Evolutionary conservation across 2,329 filamentous ascomycete species (phyloP).

Genomic region (Aureobasidium sp.): DNA sequence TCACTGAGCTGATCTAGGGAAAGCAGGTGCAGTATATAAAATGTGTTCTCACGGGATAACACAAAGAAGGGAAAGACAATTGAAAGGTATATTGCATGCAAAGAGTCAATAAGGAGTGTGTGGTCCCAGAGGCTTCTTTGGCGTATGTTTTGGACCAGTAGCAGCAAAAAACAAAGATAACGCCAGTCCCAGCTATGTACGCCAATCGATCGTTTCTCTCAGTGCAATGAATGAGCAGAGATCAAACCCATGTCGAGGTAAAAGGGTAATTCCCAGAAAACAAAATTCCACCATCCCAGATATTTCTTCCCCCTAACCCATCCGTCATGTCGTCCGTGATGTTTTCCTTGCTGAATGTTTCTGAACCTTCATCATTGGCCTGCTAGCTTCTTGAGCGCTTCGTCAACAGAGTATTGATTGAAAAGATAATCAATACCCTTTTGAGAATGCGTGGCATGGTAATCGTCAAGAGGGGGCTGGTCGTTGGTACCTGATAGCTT

Average conservation of each 20-base stretch:
- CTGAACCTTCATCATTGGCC: background rate
- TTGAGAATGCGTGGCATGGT: constrained; percentile 7
- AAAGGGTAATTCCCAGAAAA: background rate
- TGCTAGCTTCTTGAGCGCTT: constrained; percentile 19
- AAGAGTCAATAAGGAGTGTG: background rate
- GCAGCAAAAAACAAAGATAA: background rate
- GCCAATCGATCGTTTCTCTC: background rate
- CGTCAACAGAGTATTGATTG: constrained; percentile 22
- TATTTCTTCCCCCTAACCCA: background rate
- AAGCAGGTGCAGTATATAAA: too few relatives aligned
- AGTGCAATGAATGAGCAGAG: background rate
- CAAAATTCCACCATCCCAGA: background rate
- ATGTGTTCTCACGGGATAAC: background rate
- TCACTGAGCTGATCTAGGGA: background rate
- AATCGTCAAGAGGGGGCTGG: constrained; percentile 13
- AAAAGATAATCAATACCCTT: constrained; percentile 17
- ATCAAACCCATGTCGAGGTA: background rate
- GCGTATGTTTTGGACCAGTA: background rate
- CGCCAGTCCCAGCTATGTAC: background rate
- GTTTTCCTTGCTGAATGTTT: background rate
- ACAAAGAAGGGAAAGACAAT: background rate
- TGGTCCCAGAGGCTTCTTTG: background rate
- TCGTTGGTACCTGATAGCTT: constrained; percentile 31
- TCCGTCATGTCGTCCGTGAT: constrained; percentile 5
- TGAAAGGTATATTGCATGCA: background rate